Base-by-base conservation (phyloP, 2,329 filamentous ascomycete genomes). In the Talaromyces sp. region DNA sequence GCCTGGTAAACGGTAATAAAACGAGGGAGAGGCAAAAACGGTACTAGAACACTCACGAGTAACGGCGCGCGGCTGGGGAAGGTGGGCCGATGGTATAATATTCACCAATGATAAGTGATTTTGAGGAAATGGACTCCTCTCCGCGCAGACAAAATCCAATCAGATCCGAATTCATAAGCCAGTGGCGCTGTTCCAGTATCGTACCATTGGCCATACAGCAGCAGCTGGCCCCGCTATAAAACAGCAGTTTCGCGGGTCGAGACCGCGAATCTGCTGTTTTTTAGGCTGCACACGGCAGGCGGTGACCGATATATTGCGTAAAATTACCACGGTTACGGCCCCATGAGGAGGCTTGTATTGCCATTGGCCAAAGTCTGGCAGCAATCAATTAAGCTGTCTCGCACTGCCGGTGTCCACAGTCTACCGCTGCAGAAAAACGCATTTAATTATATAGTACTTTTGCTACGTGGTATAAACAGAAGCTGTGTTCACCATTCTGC, bases 231-330 rank as follows among this genome's bases (percentile, higher is more conserved):
- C 63, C 58, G 60, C 59, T 56, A 41, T 31, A 31, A 31, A 31
- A 31, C 39, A 16, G 39, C 56, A 50, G 45, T 31, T 31, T 31
- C 27, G 47, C 39, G 56, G 47, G 45, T 62, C 64, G 60, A 66
- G 60, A 66, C 64, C 64, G 10, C 41, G 22, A 65, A 61, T 35
- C 35, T 37, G 47, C 45, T 33, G 37, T 39, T 24, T 24, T 56
- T 60, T 27, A 33, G 58, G 59, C 64, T 50, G 64, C 64, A 63
- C 56, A 50, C 60, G 64, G 64, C 64, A 66, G 60, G 64, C 64
- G 64, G 64, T 66, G 47, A 60, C 63, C 24, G 10, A n/a, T 31
- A 35, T 27, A 35, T 27, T 62, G 60, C 31, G 50, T 54, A 54
- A 54, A 54, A 35, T 54, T 52, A 54, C 50, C 50, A 19, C 16